Percentiles rank a stretch among this genome's conserved stretches.
phyloP scores from a whole-genome alignment of 2,329 filamentous ascomycete genomes.

The Fusarium dlaminii region DNA sequence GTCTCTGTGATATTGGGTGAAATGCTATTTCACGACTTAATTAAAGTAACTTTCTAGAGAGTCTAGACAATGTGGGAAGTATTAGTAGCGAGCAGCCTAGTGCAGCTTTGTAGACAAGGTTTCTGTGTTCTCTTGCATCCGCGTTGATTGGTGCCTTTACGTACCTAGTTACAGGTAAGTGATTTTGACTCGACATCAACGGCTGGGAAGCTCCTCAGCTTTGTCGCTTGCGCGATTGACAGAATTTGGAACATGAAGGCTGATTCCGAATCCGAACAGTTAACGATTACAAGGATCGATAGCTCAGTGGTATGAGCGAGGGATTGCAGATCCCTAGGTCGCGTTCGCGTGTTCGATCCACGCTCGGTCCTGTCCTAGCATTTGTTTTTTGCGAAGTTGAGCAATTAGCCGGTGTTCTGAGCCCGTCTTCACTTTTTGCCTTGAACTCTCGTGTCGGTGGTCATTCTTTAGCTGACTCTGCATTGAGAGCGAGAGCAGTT shows the following conservation, averaged over 20 bases:
- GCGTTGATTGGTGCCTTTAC: not conserved
- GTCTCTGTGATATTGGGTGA: not conserved
- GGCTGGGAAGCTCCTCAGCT: not conserved
- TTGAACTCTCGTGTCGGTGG: too few species aligned
- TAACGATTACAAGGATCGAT: not conserved
- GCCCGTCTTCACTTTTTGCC: not conserved
- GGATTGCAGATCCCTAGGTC: slow-evolving; percentile 15
- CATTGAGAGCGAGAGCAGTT: fast-evolving
- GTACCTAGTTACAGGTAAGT: not conserved
- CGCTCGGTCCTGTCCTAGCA: not conserved
- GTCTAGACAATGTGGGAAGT: not conserved
- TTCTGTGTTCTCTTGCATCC: not conserved
- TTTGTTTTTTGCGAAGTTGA: not conserved
- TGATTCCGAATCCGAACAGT: fast-evolving
- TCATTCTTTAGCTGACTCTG: not conserved
- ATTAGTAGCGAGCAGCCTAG: not conserved
- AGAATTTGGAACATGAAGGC: fast-evolving
- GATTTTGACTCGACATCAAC: not conserved
- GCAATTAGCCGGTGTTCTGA: too few species aligned
- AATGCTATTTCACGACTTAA: not conserved
- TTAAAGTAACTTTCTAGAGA: not conserved
- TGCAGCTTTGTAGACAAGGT: not conserved
- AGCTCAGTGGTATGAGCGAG: slow-evolving; percentile 15
- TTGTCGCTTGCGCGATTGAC: not conserved
- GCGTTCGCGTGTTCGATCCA: slow-evolving; percentile 5